Base-by-base conservation (phyloP, 495 filamentous ascomycete species). In the Hypomontagnella submonticulosa region DNA sequence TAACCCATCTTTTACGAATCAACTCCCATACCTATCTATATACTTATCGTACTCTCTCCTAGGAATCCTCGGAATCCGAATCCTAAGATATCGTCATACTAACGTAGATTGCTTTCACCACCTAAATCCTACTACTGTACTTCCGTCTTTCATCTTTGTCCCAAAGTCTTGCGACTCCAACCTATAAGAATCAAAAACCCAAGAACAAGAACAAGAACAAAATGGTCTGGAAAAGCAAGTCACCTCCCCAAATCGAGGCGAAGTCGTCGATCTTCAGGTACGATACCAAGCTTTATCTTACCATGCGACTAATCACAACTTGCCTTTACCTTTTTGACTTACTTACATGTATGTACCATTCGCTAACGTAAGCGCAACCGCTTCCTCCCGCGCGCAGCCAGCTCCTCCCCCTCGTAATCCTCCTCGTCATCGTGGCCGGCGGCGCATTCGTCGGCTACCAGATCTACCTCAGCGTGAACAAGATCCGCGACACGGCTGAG, bases 371-470 rank as follows among this genome's bases (percentile, higher is more conserved):
- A 59, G 48, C 65, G 47, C 54, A 33, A 44, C 11, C 52, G 46
- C 51, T 46, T 58, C 53, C 40, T 53, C 33, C 49, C 49, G 10
- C 49, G 36, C 51, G 38, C 57, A 85, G 85, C 67, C 87, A 86
- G 64, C 71, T 94, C 46, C 47, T 93, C 57, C 92, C 93, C 38
- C 84, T 97, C 32, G 62, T 93, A 61, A 80, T 96, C 73, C 85
- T 93, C 46, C 71, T 96, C 71, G 49, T 88, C 61, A 71, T 94
- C 42, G 73, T 93, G 46, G 79, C 71, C 61, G 76, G 83, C 51
- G 72, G 86, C 63, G 90, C 79, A 66, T 89, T 83, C 63, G 77
- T 97, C 63, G 84, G 84, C 50, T 94, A 89, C 71, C 85, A 90
- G 66, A 82, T 90, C 59, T 97, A 92, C 80, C 79, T 85, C 48